Conservation (phyloP, 305 asterid species). For the Fraxinus baroniana region DNA sequence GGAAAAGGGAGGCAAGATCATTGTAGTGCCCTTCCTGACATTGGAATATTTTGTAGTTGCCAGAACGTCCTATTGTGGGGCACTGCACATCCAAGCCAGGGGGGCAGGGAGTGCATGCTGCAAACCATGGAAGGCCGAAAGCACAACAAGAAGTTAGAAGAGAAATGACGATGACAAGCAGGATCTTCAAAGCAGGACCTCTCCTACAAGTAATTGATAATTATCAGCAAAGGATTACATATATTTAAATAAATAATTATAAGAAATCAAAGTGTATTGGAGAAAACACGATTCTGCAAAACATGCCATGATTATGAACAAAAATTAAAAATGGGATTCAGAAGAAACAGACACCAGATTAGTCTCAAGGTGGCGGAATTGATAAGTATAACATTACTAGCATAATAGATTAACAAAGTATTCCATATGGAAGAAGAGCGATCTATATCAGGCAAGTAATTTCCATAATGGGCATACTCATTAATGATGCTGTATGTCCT, state of each 20-base stretch:
- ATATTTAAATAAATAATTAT: background rate
- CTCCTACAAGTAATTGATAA: constrained; percentile 54
- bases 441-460: background rate
- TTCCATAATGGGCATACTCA: constrained; percentile 52
- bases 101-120: constrained; percentile 78
- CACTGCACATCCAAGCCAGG: constrained; percentile 48
- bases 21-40: constrained; percentile 75
- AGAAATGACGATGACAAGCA: constrained; percentile 66
- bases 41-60: constrained; percentile 77
- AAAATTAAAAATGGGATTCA: background rate
- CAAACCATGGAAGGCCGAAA: constrained; percentile 82
- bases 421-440: background rate
- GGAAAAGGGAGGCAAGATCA: constrained; percentile 86
- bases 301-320: background rate
- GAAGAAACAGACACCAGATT: background rate
- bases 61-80: constrained; percentile 73
- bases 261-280: background rate
- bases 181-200: constrained; percentile 67
- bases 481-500: constrained; percentile 71
- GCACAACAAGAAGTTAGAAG: constrained; percentile 80
- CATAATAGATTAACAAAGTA: background rate
- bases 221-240: constrained; percentile 21
- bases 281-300: background rate
- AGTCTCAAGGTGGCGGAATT: background rate
- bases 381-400: background rate